Percentiles rank a stretch among this genome's conserved stretches.
These are phyloP conservation scores for Isochrysis galbana DNA, from an alignment of 78 protist genomes.

Conservation along the genomic window DNA sequence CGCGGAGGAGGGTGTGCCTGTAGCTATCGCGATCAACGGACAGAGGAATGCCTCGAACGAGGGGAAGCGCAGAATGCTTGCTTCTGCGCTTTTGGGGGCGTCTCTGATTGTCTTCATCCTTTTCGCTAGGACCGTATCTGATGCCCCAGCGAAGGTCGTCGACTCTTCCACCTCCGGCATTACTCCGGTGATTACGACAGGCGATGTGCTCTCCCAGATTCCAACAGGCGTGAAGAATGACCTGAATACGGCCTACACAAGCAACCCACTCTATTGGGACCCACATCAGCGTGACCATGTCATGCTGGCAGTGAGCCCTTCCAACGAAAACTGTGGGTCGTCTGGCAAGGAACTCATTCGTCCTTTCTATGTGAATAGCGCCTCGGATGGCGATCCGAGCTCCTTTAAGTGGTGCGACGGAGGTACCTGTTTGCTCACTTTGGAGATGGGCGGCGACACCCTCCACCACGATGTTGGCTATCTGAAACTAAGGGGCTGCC, in stretches of 20 bases:
- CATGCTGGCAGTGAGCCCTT: not conserved
- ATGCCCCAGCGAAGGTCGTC: too few relatives aligned
- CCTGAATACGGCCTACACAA: not conserved
- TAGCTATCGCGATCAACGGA: too few relatives aligned
- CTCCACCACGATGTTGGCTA: not conserved
- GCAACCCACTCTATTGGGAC: not conserved
- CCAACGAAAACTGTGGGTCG: not conserved
- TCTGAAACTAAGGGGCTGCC: not conserved
- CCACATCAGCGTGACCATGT: not conserved
- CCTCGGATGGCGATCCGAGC: not conserved
- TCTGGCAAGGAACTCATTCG: not conserved
- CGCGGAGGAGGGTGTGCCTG: too few relatives aligned
- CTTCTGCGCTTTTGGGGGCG: too few relatives aligned
- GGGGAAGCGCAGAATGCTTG: too few relatives aligned
- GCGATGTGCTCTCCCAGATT: not conserved
- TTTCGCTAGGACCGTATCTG: too few relatives aligned
- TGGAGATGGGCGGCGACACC: not conserved
- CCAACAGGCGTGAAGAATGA: not conserved
- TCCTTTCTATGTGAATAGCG: not conserved
- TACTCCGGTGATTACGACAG: not conserved
- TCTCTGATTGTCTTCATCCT: too few relatives aligned
- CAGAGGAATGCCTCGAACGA: too few relatives aligned
- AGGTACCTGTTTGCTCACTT: not conserved
- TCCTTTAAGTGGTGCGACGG: not conserved
- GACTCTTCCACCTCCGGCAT: not conserved